Evolutionary conservation across 116 monocot species (phyloP), one percentile per base, ranked within the genome.

Genomic region (Iris pallida): DNA sequence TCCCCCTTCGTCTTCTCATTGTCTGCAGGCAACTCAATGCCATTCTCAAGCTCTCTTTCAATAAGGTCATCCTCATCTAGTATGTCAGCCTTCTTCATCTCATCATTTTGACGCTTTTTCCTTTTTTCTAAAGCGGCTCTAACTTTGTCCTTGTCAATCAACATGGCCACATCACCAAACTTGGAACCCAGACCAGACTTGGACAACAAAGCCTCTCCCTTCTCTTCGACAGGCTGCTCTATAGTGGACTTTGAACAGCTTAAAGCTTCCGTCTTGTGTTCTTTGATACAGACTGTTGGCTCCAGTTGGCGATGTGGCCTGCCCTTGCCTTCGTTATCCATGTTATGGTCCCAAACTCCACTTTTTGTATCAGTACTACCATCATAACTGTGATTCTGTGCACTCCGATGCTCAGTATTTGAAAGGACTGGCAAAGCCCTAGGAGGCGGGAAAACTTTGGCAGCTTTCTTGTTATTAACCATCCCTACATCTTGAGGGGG

Each of bases 61-160:
- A 73, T 73, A 14, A 73, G 69, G 47, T 79, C 73, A 43, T 73
- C 73, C 6, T 80, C 80, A 56, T 74, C 74, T 4, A 74, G 45
- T 30, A 80, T 53, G 4, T 64, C 64, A 9, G 9, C 45, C 45
- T 80, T 80, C 20, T 41, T 70, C 2, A 69, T 15, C 7, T 20
- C 51, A 44, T 64, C 69, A 45, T 43, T 64, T 57, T 58, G 43
- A 2, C 16, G 16, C 45, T 72, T 73, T 7, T 68, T 53, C 43
- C 73, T 54, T 11, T 79, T 79, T 45, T 79, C 73, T 10, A 79
- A 42, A 46, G 73, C 73, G 11, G 79, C 79, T 59, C 73, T 73
- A 2, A 79, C 79, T 53, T 79, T 73, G 16, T 79, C 79, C 58
- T 79, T 79, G 66, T 79, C 79, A 45, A 79, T 79, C 69, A 73